These are phyloP conservation scores for Cornus controversa DNA, from an alignment of 148 eudicot genomes.

Conservation along the genomic window DNA sequence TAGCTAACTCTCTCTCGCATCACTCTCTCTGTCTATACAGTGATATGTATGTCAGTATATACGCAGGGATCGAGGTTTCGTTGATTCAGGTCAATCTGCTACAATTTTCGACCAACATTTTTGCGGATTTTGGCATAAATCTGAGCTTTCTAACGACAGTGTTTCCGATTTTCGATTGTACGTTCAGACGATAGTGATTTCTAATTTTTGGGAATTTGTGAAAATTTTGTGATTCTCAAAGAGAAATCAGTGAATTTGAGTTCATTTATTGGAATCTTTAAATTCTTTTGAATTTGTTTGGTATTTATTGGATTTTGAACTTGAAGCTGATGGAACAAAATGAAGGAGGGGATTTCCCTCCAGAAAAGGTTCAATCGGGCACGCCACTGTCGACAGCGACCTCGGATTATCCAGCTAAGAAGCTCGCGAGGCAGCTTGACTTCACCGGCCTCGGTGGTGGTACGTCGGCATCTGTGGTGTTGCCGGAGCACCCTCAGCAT, in stretches of 20 bases:
- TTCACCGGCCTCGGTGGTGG: constrained; percentile 34
- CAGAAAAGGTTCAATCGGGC: constrained; percentile 27
- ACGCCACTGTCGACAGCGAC: constrained; percentile 13
- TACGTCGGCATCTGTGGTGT: constrained; percentile 14
- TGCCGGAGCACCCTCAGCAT: constrained; percentile 34
- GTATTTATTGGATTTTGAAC: constrained; percentile 8
- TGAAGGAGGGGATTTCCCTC: constrained; percentile 50
- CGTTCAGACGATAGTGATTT: background rate
- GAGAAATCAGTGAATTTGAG: constrained; percentile 17
- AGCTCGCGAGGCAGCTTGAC: constrained; percentile 76
- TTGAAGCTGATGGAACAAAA: constrained; percentile 50
- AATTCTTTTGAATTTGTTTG: constrained; percentile 10
- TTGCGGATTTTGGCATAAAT: background rate
- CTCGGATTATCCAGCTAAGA: constrained; percentile 53
- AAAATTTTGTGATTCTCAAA: background rate
- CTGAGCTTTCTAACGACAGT: background rate
- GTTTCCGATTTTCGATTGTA: background rate
- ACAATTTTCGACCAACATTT: constrained; percentile 9
- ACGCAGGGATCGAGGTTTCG: background rate
- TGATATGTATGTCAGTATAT: background rate
- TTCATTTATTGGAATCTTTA: background rate
- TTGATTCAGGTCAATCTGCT: constrained; percentile 1
- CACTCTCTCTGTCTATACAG: background rate
- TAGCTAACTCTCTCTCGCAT: background rate
- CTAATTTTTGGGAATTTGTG: constrained; percentile 8